These are phyloP conservation scores for Ceratocystis albifundus DNA, from an alignment of 2,329 filamentous ascomycete genomes.

Conservation along the genomic window DNA sequence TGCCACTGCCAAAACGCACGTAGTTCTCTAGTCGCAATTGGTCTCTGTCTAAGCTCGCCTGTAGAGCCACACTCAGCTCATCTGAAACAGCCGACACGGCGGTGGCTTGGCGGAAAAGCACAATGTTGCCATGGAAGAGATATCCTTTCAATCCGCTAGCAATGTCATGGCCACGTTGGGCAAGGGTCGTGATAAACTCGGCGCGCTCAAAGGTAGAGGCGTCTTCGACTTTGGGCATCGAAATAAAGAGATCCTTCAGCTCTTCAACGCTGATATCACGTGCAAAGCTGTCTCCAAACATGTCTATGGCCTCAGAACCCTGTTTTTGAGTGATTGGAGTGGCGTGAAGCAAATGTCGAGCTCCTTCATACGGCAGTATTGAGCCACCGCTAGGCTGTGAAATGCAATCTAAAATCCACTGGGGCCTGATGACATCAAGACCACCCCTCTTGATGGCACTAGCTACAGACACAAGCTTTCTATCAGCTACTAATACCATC, in stretches of 20 bases:
- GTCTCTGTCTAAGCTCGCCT: conserved; percentile 31
- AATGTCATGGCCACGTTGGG: conserved; percentile 45
- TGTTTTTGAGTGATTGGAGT: conserved; percentile 45
- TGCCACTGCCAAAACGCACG: conserved; percentile 59
- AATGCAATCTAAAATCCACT: conserved; percentile 77
- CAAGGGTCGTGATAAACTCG: conserved; percentile 43
- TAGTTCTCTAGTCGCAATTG: conserved; percentile 39
- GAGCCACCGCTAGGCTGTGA: conserved; percentile 45
- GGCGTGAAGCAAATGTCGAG: conserved; percentile 55
- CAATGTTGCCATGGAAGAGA: conserved; percentile 40
- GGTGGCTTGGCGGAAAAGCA: conserved; percentile 32
- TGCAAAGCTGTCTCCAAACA: conserved; percentile 72
- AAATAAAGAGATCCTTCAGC: conserved; percentile 41
- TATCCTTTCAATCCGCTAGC: conserved; percentile 37
- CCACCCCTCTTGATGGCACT: conserved; percentile 63
- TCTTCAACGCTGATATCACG: conserved; percentile 55
- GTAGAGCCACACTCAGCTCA: conserved; percentile 25
- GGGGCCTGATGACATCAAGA: conserved; percentile 62
- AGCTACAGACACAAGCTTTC: conserved; percentile 68
- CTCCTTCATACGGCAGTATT: conserved; percentile 49
- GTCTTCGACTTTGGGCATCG: conserved; percentile 41
- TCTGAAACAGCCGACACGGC: conserved; percentile 14
- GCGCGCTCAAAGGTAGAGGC: conserved; percentile 33
- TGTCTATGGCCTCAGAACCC: conserved; percentile 51
- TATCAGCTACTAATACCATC: conserved; percentile 68